phyloP scores from a whole-genome alignment of 2,329 filamentous ascomycete genomes.

The Talaromyces funiculosus region DNA sequence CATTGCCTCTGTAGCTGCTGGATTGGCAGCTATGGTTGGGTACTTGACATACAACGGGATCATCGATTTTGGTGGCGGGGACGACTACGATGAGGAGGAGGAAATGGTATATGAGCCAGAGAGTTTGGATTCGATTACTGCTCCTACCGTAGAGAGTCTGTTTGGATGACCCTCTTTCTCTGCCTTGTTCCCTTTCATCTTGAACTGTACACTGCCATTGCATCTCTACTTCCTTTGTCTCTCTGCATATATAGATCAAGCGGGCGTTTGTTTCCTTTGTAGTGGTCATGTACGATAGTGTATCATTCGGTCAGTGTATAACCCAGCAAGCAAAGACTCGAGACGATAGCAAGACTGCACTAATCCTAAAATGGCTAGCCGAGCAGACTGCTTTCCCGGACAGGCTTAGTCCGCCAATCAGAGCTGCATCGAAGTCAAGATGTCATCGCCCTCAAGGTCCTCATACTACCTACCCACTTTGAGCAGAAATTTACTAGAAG shows the following conservation, averaged over 20 bases:
- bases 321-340: background rate
- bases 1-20: slow-evolving; percentile 30
- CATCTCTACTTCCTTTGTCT: background rate
- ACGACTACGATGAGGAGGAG: slow-evolving; percentile 6
- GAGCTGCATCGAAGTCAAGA: background rate
- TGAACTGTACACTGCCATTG: background rate
- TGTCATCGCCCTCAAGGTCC: slow-evolving; percentile 15
- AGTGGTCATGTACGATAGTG: background rate
- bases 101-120: background rate
- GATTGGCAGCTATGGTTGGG: slow-evolving; percentile 30
- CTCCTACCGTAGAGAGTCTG: slow-evolving; percentile 5
- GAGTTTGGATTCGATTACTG: background rate
- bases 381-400: background rate
- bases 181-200: background rate
- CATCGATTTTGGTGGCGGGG: slow-evolving; percentile 3
- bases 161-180: background rate
- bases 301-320: too few species aligned
- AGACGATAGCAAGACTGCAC: background rate
- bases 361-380: background rate
- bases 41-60: slow-evolving; percentile 33
- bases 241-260: slow-evolving; percentile 1
- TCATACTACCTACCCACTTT: background rate
- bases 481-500: background rate
- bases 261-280: slow-evolving; percentile 7
- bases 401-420: slow-evolving; percentile 7